Base-by-base conservation (phyloP, 768 basidiomycete species). In the Gautieria morchelliformis region DNA sequence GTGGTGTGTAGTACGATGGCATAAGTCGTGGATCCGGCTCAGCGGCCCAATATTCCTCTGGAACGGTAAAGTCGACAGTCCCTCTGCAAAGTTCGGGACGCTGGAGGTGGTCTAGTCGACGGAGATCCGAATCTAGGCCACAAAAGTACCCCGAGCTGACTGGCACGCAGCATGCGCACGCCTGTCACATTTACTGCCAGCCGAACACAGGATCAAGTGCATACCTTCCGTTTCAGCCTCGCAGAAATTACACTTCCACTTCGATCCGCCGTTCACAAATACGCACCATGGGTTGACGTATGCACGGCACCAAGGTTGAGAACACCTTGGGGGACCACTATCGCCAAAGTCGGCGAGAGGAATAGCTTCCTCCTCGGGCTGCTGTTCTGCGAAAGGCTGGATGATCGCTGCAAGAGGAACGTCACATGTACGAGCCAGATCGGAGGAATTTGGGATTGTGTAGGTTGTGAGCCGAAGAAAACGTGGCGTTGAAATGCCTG, bases 261-360 rank as follows among this genome's bases (percentile, higher is more conserved):
- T 82, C 58, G 78, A 77, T 5, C 96, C 96, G 3, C 89, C 89
- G 9, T 86, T 79, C 19, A 79, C 71, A 84, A 91, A 99, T 24
- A 74, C 74, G 68, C 87, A 92, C 93, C 93, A 98, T 0, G 93
- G 88, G 66, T 97, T 98, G 63, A 99, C 76, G 68, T 98, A 99
- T 0, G 78, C 90, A 62, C 90, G 78, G 69, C 96, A 99, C 56
- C 56, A 57, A 3, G 56, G 56, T 35, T 79, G 75, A 46, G 76
- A 79, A 64, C 96, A 99, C 33, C 96, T 79, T 22, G 87, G 79
- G 12, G 95, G 96, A 12, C 93, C 93, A 1, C 68, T 66, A 24
- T 75, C 74, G 5, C 84, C 85, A 33, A 82, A 79, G 55, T 89
- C 81, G 4, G 97, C 82, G 5, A 90, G 62, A 0, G 93, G 91